Evolutionary conservation across 169 alveolate species (phyloP).

Genomic region (Neospora caninum): DNA sequence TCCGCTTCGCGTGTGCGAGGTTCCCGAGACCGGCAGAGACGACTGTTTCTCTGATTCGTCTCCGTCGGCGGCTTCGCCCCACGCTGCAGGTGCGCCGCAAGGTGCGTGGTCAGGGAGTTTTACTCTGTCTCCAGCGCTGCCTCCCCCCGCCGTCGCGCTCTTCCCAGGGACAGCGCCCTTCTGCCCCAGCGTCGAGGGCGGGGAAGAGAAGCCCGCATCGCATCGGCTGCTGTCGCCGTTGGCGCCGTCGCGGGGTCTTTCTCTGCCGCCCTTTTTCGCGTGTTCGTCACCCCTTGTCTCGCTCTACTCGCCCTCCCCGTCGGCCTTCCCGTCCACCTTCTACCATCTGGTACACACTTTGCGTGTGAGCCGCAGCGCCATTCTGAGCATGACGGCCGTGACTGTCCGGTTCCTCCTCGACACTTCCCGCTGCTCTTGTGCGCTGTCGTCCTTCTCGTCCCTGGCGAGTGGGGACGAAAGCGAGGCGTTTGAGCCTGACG

Average conservation of each 20-base stretch:
- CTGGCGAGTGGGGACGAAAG: neutral
- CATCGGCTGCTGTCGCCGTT: neutral
- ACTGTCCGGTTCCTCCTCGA: conserved; percentile 7
- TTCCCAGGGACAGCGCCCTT: too few species aligned
- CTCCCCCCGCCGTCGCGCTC: too few species aligned
- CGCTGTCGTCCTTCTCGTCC: neutral
- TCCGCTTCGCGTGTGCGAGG: too few species aligned
- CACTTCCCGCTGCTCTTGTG: neutral
- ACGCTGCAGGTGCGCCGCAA: too few species aligned
- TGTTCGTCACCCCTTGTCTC: neutral
- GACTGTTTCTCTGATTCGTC: too few species aligned
- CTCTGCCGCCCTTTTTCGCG: neutral
- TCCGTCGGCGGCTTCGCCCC: too few species aligned
- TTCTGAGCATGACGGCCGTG: neutral
- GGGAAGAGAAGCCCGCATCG: too few species aligned
- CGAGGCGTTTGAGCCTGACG: neutral
- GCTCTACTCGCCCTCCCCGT: conserved; percentile 1
- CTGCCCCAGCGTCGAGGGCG: too few species aligned
- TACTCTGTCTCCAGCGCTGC: too few species aligned
- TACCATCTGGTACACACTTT: neutral
- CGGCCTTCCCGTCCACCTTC: neutral
- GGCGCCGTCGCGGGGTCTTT: neutral
- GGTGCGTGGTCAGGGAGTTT: too few species aligned
- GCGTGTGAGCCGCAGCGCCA: conserved; percentile 8
- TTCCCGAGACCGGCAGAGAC: too few species aligned